Percentiles rank a stretch among this genome's conserved stretches.
These are phyloP conservation scores for Chrysoporthe cubensis DNA, from an alignment of 2,329 filamentous ascomycete genomes.

Conservation along the genomic window DNA sequence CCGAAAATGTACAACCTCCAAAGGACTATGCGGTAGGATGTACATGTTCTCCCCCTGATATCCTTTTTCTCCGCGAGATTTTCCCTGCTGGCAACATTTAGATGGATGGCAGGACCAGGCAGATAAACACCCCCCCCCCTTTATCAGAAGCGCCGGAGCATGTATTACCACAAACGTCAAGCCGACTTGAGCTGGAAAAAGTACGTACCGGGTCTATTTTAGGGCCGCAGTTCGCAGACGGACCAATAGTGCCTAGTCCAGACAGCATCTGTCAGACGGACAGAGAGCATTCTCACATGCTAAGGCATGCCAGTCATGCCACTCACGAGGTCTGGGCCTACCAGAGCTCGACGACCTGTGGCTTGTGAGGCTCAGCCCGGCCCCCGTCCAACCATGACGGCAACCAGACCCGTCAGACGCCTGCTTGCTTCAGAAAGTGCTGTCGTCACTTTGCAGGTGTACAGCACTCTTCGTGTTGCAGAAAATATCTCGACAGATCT, in stretches of 20 bases:
- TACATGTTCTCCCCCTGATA: background rate
- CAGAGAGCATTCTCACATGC: too few species aligned
- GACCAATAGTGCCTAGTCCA: background rate
- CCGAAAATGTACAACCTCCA: background rate
- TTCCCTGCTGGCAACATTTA: too few species aligned
- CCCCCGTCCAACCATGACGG: background rate
- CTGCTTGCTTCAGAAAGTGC: background rate
- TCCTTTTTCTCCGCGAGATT: background rate
- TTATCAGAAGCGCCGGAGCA: too few species aligned
- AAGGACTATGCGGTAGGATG: background rate
- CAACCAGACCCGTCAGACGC: background rate
- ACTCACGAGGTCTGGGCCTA: background rate
- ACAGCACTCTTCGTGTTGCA: background rate
- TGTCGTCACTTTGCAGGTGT: constrained; percentile 25
- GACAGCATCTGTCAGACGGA: too few species aligned
- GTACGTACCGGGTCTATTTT: background rate
- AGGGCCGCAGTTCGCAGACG: background rate
- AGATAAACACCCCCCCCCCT: too few species aligned
- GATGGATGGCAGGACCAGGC: too few species aligned
- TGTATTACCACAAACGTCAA: background rate
- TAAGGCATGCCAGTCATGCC: background rate
- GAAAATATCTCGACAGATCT: background rate
- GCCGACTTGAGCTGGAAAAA: background rate
- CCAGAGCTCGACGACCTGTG: constrained; percentile 1
- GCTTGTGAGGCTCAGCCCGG: constrained; percentile 2